Evolutionary conservation across 2,329 filamentous ascomycete species (phyloP), one percentile per base, ranked within the genome.

Genomic region (Pezicula radicicola): DNA sequence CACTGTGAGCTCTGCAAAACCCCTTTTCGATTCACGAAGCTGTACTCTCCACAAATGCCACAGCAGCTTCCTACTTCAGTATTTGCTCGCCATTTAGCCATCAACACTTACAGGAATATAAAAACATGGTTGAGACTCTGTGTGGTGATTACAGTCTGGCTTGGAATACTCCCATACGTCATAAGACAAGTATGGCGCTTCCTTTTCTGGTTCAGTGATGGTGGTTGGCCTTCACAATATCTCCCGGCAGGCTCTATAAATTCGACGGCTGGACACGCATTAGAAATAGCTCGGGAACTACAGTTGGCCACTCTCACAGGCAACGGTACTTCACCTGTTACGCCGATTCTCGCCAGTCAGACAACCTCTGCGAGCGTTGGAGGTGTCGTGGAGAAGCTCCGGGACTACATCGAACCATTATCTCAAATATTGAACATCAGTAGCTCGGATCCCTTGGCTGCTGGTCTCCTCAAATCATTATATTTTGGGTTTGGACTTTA

Each of bases 1-100:
- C 89, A 99, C 76, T 99, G 95, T 78, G 94, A 99, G 75, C 85
- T 99, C 35, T 99, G 94, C 84, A 99, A 99, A 75, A 99, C 94
- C 2, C 87, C 92, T 0, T 99, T 97, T 67, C 89, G 91, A 55
- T 99, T 99, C 75, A 99, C 94, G 49, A 99, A 99, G 72, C 82
- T 99, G 37, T 99, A 99, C 74, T 86, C 92, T 55, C 91, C 91
- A 4, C 83, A 92, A 66, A 99, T 99, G 94, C 95, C 94, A 1
- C 81, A 83, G 56, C 84, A 82, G 12, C 79, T 99, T 13, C 94
- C 95, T 0, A 79, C 86, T 39, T 80, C 87, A 45, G 78, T 99
- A 56, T 97, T 99, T 63, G 60, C 91, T 51, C 85, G 84, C 57
- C 89, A 95, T 70, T 84, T 93, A 62, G 73, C 83, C 49, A 78